phyloP scores from a whole-genome alignment of 1,284 basidiomycete species.

The Microbotryomycetes sp. region DNA sequence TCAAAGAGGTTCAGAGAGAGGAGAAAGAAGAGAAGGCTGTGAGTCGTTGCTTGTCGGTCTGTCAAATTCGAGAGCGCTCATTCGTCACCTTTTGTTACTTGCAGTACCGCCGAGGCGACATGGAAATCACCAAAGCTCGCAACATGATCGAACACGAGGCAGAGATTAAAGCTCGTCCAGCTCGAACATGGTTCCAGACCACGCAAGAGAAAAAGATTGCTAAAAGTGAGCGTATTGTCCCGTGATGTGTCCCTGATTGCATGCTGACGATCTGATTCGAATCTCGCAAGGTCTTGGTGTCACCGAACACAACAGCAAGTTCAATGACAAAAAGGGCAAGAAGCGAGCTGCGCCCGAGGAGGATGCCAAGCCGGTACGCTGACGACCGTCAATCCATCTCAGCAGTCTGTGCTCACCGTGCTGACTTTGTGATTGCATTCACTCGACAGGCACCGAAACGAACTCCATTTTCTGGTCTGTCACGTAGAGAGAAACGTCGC shows the following conservation, averaged over 20 bases:
- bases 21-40: conserved; percentile 94
- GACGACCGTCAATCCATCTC: conserved; percentile 1
- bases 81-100: conserved; percentile 7
- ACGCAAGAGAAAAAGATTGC: conserved; percentile 74
- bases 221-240: conserved; percentile 54
- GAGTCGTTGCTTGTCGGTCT: conserved; percentile 31
- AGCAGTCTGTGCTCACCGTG: neutral
- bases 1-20: conserved; percentile 75
- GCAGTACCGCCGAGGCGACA: conserved; percentile 80
- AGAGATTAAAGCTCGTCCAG: conserved; percentile 92
- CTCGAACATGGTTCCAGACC: conserved; percentile 95
- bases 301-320: conserved; percentile 31
- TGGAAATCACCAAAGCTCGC: conserved; percentile 91
- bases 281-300: conserved; percentile 16
- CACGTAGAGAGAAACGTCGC: conserved; percentile 72
- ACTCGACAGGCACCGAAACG: conserved; percentile 19
- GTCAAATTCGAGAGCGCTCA: neutral
- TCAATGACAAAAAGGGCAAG: conserved; percentile 30
- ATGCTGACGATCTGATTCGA: neutral
- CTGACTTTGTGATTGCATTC: neutral
- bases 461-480: conserved; percentile 61
- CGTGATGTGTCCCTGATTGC: neutral
- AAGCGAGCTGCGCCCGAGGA: conserved; percentile 23
- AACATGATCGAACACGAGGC: conserved; percentile 90
- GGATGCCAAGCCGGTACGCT: conserved; percentile 19